Evolutionary conservation across 148 eudicot species (phyloP).

Genomic region (Chenopodium berlandieri): DNA sequence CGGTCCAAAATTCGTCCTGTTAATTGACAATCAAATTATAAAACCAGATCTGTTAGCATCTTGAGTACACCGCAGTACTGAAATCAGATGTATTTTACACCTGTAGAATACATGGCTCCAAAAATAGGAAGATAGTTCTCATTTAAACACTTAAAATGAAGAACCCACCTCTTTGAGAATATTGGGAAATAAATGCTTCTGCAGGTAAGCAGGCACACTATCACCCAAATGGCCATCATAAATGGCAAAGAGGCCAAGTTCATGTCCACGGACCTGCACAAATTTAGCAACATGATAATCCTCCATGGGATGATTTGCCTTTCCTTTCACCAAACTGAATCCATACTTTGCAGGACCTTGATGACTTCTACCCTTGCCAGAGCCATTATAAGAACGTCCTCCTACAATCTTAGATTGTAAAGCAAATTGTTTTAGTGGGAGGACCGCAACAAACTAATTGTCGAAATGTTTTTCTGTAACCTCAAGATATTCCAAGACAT

Average conservation of each 20-base stretch:
- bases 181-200: slow-evolving; percentile 69
- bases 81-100: background rate
- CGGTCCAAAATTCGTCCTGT: slow-evolving; percentile 77
- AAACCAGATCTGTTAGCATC: background rate
- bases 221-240: slow-evolving; percentile 85
- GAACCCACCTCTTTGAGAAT: slow-evolving; percentile 64
- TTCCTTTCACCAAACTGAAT: slow-evolving; percentile 61
- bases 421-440: background rate
- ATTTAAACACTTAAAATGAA: background rate
- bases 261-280: slow-evolving; percentile 43
- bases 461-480: background rate
- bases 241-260: slow-evolving; percentile 82
- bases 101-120: background rate
- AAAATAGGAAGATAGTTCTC: background rate
- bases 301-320: slow-evolving; percentile 82
- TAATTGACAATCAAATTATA: slow-evolving; percentile 8
- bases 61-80: background rate
- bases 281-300: slow-evolving; percentile 84
- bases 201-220: slow-evolving; percentile 71
- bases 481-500: background rate
- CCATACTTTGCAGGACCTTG: slow-evolving; percentile 56
- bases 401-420: slow-evolving; percentile 39
- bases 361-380: slow-evolving; percentile 63
- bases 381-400: slow-evolving; percentile 45
- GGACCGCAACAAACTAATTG: background rate